Evolutionary conservation across 2,329 filamentous ascomycete genomes (phyloP), one percentile per base, ranked within the genome.

Genomic region (Dactylella cylindrospora): DNA sequence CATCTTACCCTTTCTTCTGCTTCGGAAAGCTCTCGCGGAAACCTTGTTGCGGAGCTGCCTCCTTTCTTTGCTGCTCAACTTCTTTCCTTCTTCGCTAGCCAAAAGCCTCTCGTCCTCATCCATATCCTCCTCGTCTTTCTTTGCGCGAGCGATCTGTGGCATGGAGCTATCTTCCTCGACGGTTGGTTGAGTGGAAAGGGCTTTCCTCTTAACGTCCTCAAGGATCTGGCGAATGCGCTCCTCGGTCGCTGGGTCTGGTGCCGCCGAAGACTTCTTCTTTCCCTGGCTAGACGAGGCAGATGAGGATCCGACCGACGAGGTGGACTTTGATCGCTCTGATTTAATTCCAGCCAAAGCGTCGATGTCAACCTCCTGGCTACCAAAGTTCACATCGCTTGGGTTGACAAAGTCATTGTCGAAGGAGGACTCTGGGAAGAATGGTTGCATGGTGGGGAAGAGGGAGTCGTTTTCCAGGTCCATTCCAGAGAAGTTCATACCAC

Each of bases 21-120:
- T 96, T 53, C 93, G 86, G 83, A 98, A 98, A 45, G 91, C 91
- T 68, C 93, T 88, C 65, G 93, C 93, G 33, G 93, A 98, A 3
- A 98, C 93, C 76, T 98, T 98, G 81, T 98, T 98, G 66, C 93
- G 84, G n/a, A 98, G 80, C 74, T 97, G 93, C 67, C 93, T 85
- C 62, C 93, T 85, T 75, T 97, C 90, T 77, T 97, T 97, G 78
- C 89, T 95, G 75, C 85, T 93, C n/a, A 98, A 81, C 78, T 96
- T 96, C 84, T 98, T 98, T 70, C 91, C 93, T 75, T 96, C 91
- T 70, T 98, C 93, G 64, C 90, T 96, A n/a, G 89, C 89, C 40
- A 96, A 79, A 7, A 96, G 79, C 67, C 88, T 82, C 78, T 97
- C 93, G 69, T 97, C 93, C 73, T 96, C 91, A 69, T 98, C 93